Percentiles rank a stretch among this genome's conserved stretches.
Evolutionary conservation across 495 filamentous ascomycete genomes (phyloP).

Genomic region (Xylaria sp.): DNA sequence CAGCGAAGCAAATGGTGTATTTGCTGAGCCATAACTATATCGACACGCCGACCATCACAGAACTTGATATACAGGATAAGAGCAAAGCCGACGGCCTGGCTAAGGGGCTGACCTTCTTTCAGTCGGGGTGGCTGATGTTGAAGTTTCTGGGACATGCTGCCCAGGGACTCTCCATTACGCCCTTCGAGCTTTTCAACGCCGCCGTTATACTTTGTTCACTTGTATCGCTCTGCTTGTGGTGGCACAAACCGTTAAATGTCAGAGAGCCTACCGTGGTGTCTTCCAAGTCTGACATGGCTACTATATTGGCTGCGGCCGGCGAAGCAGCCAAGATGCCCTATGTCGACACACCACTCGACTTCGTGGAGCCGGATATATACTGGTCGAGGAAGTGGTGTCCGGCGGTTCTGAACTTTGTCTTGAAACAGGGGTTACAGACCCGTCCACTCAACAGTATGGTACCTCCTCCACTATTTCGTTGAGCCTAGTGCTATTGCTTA

Average conservation of each 20-base stretch:
- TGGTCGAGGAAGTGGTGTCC: constrained; percentile 8
- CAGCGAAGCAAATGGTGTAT: background rate
- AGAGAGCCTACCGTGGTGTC: background rate
- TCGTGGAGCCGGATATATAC: background rate
- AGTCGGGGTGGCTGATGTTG: background rate
- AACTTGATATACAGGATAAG: background rate
- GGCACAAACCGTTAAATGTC: background rate
- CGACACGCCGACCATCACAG: background rate
- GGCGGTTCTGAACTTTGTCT: background rate
- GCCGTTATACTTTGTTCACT: background rate
- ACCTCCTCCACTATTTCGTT: background rate
- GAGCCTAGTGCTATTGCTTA: background rate
- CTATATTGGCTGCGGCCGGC: background rate
- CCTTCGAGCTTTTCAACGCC: background rate
- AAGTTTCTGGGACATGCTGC: background rate
- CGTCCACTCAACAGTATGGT: background rate
- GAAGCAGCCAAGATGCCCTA: background rate
- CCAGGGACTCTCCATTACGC: background rate
- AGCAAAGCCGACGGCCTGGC: background rate
- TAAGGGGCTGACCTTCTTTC: background rate
- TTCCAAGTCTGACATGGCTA: background rate
- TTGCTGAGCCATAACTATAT: background rate
- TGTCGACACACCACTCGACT: background rate
- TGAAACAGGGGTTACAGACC: background rate
- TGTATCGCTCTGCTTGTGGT: background rate